A percentile compares a stretch with the other conserved stretches of the same genome.
Conservation (phyloP, 2,329 filamentous ascomycete genomes). For the Phialocephala sp. region DNA sequence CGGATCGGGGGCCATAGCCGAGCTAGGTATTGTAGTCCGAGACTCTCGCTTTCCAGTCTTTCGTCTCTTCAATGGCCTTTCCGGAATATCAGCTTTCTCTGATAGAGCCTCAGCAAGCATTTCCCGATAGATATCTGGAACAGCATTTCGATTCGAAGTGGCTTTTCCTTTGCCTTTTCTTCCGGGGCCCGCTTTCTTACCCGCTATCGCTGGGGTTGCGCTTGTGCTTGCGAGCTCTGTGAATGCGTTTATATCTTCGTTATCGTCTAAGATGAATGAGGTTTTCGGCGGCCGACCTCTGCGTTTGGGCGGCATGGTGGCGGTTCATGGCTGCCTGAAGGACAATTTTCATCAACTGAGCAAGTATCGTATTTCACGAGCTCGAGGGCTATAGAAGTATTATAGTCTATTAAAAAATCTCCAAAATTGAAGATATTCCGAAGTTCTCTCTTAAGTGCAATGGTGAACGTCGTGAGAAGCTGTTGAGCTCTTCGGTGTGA, state of each 20-base stretch:
- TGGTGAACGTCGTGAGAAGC: neutral
- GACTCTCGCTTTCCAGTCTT: slow-evolving; percentile 33
- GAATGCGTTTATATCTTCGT: neutral
- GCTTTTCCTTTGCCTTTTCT: slow-evolving; percentile 31
- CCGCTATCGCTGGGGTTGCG: slow-evolving; percentile 19
- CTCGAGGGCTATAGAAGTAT: neutral
- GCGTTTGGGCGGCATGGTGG: neutral
- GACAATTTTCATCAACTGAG: neutral
- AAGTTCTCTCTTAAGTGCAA: neutral
- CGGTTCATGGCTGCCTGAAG: slow-evolving; percentile 1
- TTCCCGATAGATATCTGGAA: slow-evolving; percentile 52
- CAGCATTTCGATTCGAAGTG: slow-evolving; percentile 22
- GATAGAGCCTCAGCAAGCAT: slow-evolving; percentile 50
- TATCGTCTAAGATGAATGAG: neutral
- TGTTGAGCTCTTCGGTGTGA: neutral
- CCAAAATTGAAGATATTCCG: neutral
- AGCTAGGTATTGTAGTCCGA: slow-evolving; percentile 18
- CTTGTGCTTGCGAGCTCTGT: neutral
- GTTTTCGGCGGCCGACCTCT: neutral
- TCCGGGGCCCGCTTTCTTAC: slow-evolving; percentile 20
- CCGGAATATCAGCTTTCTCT: slow-evolving; percentile 38
- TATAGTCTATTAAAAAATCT: neutral
- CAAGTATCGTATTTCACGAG: neutral
- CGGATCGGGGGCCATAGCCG: slow-evolving; percentile 19
- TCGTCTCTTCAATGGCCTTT: slow-evolving; percentile 46